Conservation (phyloP, 23 red algal genomes). For the Gracilaria domingensis region DNA sequence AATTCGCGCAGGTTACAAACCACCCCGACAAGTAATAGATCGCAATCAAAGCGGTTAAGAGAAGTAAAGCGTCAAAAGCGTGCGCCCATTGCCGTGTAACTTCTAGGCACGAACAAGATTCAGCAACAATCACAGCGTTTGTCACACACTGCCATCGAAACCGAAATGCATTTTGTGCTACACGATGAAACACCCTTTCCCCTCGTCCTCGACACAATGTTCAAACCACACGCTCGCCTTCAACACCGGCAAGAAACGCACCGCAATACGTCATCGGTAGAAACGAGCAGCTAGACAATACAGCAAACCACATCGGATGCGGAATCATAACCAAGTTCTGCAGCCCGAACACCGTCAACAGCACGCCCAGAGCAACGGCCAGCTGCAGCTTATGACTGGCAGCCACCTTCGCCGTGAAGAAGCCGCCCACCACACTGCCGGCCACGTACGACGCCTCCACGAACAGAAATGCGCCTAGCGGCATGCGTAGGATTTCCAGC, state of each 20-base stretch:
- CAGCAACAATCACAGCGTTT: too few relatives aligned
- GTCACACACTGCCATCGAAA: too few relatives aligned
- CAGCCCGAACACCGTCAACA: conserved; percentile 32
- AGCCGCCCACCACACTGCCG: conserved; percentile 1
- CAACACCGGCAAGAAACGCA: not conserved
- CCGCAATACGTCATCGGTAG: not conserved
- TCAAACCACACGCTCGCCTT: too few relatives aligned
- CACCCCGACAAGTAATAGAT: too few relatives aligned
- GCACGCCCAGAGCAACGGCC: not conserved
- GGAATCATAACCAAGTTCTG: conserved; percentile 21
- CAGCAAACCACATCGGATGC: conserved; percentile 51
- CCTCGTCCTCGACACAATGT: too few relatives aligned
- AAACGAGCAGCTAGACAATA: not conserved
- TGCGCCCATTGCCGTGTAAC: too few relatives aligned
- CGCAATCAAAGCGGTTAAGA: too few relatives aligned
- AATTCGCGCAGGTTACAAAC: too few relatives aligned
- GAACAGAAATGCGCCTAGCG: conserved; percentile 20
- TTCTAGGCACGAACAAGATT: too few relatives aligned
- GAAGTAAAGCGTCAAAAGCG: too few relatives aligned
- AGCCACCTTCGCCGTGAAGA: not conserved
- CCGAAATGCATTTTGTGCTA: too few relatives aligned
- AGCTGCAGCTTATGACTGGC: not conserved
- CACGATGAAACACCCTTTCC: too few relatives aligned
- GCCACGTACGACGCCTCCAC: conserved; percentile 25
- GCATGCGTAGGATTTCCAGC: not conserved